Base-by-base conservation (phyloP, 805 yeast species). In the Pichia californica region DNA sequence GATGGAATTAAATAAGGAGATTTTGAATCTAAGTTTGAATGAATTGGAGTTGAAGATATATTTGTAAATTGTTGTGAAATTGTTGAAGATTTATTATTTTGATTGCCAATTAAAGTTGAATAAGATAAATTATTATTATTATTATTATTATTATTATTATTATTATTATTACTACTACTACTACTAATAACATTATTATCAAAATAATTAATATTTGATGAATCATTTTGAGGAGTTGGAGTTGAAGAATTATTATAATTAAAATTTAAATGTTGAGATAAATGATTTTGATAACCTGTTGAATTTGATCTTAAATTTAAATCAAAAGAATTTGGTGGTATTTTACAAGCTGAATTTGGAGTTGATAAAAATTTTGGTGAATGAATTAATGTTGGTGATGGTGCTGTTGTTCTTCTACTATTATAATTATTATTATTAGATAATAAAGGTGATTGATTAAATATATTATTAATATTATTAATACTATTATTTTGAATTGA, bases 161-260 rank as follows among this genome's bases (percentile, higher is more conserved):
- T 34, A 29, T 16, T 16, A 29, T 16, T 15, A 20, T 16, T 13
- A 19, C 8, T 32, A 21, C 21, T 32, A 19, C 21, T 32, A 19
- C 21, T 32, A 19, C 33, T 31, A 19, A 31, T 32, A 15, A 38
- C 21, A 3, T 32, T 11, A 18, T 31, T 31, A 19, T 36, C 36
- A 27, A 41, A 41, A 31, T 36, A 41, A 21, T 19, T 29, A 4
- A 31, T 8, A 26, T 32, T 38, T n/a, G 38, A 18, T 9, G 46
- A 29, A 21, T 43, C 41, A 26, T 20, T 38, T 31, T 32, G 37
- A 11, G 46, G 46, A 16, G 46, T 43, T 43, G 46, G 42, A n/a
- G 41, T 35, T n/a, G 35, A 31, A 11, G 28, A 21, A 18, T 21
- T 31, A 16, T 23, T n/a, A 11, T 18, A 15, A 26, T 32, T 39